A percentile compares a stretch with the other conserved stretches of the same genome.
Conservation (phyloP, 2,329 filamentous ascomycete species). For the Fusarium sp. region DNA sequence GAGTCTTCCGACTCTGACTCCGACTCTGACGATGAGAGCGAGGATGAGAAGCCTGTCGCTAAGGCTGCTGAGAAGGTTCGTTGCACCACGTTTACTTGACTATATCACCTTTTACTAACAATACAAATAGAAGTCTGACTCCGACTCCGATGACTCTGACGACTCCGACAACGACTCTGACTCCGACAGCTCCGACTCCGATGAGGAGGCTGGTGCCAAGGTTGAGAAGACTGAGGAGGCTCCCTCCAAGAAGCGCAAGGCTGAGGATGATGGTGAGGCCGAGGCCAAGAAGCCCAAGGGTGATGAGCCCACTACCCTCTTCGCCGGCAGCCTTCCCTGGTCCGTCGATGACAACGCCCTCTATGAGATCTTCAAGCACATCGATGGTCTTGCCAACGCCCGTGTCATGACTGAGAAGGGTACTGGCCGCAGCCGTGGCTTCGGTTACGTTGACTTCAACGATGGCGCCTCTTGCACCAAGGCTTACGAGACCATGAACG, state of each 20-base stretch:
- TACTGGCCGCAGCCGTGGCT: constrained; percentile 86
- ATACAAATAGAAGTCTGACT: constrained; percentile 42
- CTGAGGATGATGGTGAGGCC: constrained; percentile 59
- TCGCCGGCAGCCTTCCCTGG: constrained; percentile 92
- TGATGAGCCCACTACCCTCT: constrained; percentile 73
- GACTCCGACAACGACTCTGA: constrained; percentile 51
- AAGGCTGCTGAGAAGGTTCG: constrained; percentile 48
- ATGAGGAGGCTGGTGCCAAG: constrained; percentile 50
- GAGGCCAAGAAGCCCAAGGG: constrained; percentile 76
- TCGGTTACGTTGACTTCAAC: constrained; percentile 91
- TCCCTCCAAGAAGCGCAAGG: constrained; percentile 61
- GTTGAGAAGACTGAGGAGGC: constrained; percentile 53
- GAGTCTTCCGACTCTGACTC: constrained; percentile 50
- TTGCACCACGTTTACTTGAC: background rate
- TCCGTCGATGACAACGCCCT: constrained; percentile 87
- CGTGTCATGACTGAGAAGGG: constrained; percentile 87
- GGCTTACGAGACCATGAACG: constrained; percentile 80
- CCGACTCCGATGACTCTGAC: constrained; percentile 47
- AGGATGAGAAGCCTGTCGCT: constrained; percentile 50
- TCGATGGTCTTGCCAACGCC: constrained; percentile 76
- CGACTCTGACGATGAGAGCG: constrained; percentile 52
- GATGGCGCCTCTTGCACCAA: constrained; percentile 73
- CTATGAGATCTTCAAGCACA: constrained; percentile 82
- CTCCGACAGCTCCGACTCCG: constrained; percentile 50
- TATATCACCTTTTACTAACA: constrained; percentile 21